Conservation (phyloP, 176 grass and related monocot genomes). For the Lolium perenne region DNA sequence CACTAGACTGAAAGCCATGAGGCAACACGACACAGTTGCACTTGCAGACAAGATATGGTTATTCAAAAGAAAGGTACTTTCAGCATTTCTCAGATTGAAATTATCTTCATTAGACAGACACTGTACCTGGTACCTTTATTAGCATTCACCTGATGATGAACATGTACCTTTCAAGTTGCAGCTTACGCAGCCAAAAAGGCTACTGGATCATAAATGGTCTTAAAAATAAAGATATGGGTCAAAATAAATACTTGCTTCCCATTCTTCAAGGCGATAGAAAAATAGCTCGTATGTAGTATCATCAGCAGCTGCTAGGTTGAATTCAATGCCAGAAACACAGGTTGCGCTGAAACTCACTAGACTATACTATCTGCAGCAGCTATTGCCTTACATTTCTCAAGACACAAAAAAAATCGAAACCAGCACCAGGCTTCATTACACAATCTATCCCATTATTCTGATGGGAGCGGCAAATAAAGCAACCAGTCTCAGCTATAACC, state of each 20-base stretch:
- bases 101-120: neutral
- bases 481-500: constrained; percentile 43
- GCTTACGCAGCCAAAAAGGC: neutral
- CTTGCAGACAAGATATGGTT: neutral
- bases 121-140: neutral
- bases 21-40: neutral
- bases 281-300: neutral
- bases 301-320: neutral
- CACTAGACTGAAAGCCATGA: neutral
- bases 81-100: neutral
- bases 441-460: constrained; percentile 47
- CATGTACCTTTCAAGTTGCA: neutral
- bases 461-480: constrained; percentile 36
- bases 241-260: neutral
- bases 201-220: neutral
- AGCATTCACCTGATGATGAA: neutral
- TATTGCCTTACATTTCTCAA: constrained; percentile 42
- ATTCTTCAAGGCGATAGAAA: neutral
- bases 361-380: constrained; percentile 21
- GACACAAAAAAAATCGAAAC: constrained; percentile 27
- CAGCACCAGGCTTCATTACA: constrained; percentile 49
- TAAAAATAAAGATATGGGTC: neutral
- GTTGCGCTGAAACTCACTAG: constrained; percentile 22
- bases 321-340: constrained; percentile 5
- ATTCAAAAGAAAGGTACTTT: neutral